Conservation (phyloP, 495 filamentous ascomycete species). For the Apiosordaria backusii region DNA sequence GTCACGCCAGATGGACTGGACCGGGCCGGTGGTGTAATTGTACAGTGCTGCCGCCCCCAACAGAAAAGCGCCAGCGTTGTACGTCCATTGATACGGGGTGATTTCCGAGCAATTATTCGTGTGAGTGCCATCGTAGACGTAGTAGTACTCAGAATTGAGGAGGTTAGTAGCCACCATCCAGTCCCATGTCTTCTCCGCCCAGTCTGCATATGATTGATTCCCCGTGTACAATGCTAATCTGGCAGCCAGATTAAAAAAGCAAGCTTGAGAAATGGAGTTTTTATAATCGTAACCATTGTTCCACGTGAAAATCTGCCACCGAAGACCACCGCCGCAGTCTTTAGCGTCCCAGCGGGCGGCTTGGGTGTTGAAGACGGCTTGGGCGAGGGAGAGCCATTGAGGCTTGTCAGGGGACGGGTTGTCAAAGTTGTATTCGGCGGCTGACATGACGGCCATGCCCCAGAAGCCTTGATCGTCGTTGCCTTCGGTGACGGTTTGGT, state of each 20-base stretch:
- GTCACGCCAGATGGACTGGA: constrained; percentile 47
- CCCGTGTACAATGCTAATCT: constrained; percentile 67
- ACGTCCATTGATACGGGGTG: constrained; percentile 59
- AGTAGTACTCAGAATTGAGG: constrained; percentile 42
- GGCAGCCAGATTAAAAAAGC: constrained; percentile 68
- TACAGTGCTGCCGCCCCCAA: constrained; percentile 71
- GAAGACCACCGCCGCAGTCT: constrained; percentile 69
- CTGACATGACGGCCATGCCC: constrained; percentile 64
- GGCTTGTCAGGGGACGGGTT: constrained; percentile 56
- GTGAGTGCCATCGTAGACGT: constrained; percentile 59
- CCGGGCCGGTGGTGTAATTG: constrained; percentile 52
- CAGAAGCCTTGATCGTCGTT: constrained; percentile 70
- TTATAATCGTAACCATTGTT: constrained; percentile 77
- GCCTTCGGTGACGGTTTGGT: constrained; percentile 59
- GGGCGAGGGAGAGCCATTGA: constrained; percentile 73
- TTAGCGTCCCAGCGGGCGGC: constrained; percentile 61
- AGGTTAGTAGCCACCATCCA: constrained; percentile 56
- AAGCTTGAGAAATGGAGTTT: constrained; percentile 67
- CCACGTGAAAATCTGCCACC: constrained; percentile 81
- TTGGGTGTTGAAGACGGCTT: constrained; percentile 76
- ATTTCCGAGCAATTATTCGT: constrained; percentile 48
- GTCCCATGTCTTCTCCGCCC: constrained; percentile 68
- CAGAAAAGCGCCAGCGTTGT: constrained; percentile 67
- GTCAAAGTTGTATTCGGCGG: constrained; percentile 59
- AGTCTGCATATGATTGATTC: constrained; percentile 65